These are phyloP conservation scores for Backusella morwellensis DNA, from an alignment of 192 early-diverging fungal species.

Conservation along the genomic window DNA sequence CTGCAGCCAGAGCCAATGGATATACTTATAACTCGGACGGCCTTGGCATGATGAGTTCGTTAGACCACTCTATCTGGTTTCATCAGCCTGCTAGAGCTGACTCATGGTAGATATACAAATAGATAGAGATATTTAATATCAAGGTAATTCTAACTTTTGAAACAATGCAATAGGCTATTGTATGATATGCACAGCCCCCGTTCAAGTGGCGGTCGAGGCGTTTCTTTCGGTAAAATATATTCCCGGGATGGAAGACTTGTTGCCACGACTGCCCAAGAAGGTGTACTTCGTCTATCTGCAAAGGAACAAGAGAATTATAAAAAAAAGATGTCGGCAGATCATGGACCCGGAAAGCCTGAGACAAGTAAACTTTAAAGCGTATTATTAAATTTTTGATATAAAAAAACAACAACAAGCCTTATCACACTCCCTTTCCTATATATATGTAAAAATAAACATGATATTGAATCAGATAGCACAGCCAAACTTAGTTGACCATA, in stretches of 20 bases:
- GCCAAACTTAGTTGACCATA: too few relatives aligned
- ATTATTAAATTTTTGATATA: neutral
- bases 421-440: too few relatives aligned
- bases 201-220: slow-evolving; percentile 64
- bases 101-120: slow-evolving; percentile 60
- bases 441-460: too few relatives aligned
- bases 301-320: neutral
- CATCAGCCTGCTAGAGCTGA: slow-evolving; percentile 81
- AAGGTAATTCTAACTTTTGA: neutral
- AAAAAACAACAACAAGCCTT: too few relatives aligned
- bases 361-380: slow-evolving; percentile 2
- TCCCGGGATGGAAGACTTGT: slow-evolving; percentile 73
- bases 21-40: neutral
- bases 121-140: slow-evolving; percentile 9
- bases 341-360: neutral
- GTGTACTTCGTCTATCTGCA: slow-evolving; percentile 55
- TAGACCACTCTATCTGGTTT: slow-evolving; percentile 85
- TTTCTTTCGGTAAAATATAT: slow-evolving; percentile 78
- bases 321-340: neutral
- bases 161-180: slow-evolving; percentile 51
- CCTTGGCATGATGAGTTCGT: slow-evolving; percentile 60
- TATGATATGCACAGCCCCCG: slow-evolving; percentile 77
- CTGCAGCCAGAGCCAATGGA: slow-evolving; percentile 30
- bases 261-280: slow-evolving; percentile 84
- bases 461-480: too few relatives aligned